These are phyloP conservation scores for Alopecurus myosuroides DNA, from an alignment of 176 grass and related monocot species.

Conservation along the genomic window DNA sequence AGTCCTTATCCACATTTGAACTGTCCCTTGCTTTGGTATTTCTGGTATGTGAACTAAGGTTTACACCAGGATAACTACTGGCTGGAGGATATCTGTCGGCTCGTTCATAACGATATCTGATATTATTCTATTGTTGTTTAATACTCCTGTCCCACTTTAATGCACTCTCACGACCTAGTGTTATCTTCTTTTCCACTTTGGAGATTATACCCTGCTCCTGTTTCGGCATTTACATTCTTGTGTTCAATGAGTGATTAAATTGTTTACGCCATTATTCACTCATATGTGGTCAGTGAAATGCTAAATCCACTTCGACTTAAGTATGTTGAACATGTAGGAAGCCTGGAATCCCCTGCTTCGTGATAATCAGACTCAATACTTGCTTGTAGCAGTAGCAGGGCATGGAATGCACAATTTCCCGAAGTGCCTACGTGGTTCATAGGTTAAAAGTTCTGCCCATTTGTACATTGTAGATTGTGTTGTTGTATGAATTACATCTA, in stretches of 20 bases:
- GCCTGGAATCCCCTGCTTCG: background rate
- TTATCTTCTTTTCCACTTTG: background rate
- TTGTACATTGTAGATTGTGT: constrained; percentile 11
- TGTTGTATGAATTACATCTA: background rate
- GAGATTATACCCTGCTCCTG: background rate
- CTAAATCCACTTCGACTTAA: background rate
- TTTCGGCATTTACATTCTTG: background rate
- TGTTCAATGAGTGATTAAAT: background rate
- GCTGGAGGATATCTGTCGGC: background rate
- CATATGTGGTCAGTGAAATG: constrained; percentile 1
- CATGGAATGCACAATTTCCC: background rate
- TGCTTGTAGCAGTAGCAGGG: background rate
- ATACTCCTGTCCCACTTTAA: constrained; percentile 1
- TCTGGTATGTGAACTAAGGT: background rate
- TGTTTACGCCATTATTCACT: constrained; percentile 12
- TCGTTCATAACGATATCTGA: background rate
- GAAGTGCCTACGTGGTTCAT: background rate
- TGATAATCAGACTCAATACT: background rate
- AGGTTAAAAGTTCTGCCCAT: background rate
- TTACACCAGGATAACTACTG: background rate
- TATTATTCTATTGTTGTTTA: background rate
- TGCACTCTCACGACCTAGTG: background rate
- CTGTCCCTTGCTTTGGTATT: background rate
- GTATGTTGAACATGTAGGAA: background rate
- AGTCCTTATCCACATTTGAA: constrained; percentile 6